Conservation (phyloP, 352 stramenopile genomes). For the Pythium aphanidermatum region DNA sequence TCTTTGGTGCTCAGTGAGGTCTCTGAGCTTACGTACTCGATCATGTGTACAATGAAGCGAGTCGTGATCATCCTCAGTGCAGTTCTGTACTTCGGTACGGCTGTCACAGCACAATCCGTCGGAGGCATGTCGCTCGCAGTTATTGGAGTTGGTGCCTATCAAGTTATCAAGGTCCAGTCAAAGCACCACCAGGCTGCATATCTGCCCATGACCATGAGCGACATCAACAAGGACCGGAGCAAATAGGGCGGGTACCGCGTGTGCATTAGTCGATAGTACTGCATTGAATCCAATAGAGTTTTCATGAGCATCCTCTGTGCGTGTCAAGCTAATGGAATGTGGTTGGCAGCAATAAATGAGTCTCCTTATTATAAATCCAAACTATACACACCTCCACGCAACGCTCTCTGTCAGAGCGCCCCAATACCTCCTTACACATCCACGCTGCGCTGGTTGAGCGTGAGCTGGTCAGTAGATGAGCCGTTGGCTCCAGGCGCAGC, state of each 20-base stretch:
- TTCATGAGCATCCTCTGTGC: too few species aligned
- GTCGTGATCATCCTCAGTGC: slow-evolving; percentile 84
- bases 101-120: slow-evolving; percentile 61
- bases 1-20: slow-evolving; percentile 81
- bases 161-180: slow-evolving; percentile 67
- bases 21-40: slow-evolving; percentile 85
- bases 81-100: slow-evolving; percentile 82
- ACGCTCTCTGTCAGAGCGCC: background rate
- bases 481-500: slow-evolving; percentile 22
- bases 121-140: slow-evolving; percentile 70
- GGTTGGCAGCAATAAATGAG: slow-evolving; percentile 24
- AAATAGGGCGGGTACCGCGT: slow-evolving; percentile 16
- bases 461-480: slow-evolving; percentile 54
- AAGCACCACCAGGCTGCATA: slow-evolving; percentile 28
- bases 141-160: slow-evolving; percentile 66
- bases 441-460: slow-evolving; percentile 68
- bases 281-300: slow-evolving; percentile 19
- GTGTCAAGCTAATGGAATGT: background rate
- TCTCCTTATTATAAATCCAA: slow-evolving; percentile 16
- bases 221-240: slow-evolving; percentile 18
- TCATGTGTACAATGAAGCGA: slow-evolving; percentile 89
- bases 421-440: slow-evolving; percentile 43
- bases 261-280: too few species aligned
- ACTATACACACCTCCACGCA: slow-evolving; percentile 6
- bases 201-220: slow-evolving; percentile 46